Evolutionary conservation across 1,284 basidiomycete genomes (phyloP), one percentile per base, ranked within the genome.

Genomic region (Moniliophthora roreri): DNA sequence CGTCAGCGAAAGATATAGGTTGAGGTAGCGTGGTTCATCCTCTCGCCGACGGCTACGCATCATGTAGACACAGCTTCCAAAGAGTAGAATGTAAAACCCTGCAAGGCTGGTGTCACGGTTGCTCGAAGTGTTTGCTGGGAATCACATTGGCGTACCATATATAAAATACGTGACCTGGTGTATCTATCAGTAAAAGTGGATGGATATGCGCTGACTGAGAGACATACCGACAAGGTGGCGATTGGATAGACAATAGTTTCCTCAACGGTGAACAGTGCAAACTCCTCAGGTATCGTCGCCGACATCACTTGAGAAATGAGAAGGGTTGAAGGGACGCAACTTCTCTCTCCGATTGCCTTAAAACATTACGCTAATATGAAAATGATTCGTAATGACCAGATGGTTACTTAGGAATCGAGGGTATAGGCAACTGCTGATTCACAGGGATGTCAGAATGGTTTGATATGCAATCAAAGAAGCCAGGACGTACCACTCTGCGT

Each of bases 61-160:
- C 20, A 23, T 46, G 24, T 46, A 28, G 20, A 46, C 21, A n/a
- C 32, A 46, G 16, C 21, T 46, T n/a, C 44, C 20, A 32, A 46
- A 46, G n/a, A 46, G 44, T 16, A 46, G 24, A 15, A 46, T 24
- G 16, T 46, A 46, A 24, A 46, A 28, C n/a, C 44, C 44, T 46
- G 24, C n/a, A 11, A 32, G 28, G 5, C 23, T 10, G 24, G 44
- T 16, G 18, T n/a, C n/a, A 18, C 10, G 13, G 7, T 9, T 13
- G 7, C 6, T 9, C 3, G n/a, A 21, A 5, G 5, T n/a, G n/a
- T 24, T 15, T 7, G 15, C 11, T 15, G 23, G 13, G 44, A 46
- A n/a, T 8, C 23, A 13, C 5, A 46, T 46, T 24, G 18, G 23
- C 24, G 32, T 46, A 46, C 44, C 44, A 15, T 46, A 46, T n/a